phyloP scores from a whole-genome alignment of 176 grass and related monocot species.

The Avena atlantica region DNA sequence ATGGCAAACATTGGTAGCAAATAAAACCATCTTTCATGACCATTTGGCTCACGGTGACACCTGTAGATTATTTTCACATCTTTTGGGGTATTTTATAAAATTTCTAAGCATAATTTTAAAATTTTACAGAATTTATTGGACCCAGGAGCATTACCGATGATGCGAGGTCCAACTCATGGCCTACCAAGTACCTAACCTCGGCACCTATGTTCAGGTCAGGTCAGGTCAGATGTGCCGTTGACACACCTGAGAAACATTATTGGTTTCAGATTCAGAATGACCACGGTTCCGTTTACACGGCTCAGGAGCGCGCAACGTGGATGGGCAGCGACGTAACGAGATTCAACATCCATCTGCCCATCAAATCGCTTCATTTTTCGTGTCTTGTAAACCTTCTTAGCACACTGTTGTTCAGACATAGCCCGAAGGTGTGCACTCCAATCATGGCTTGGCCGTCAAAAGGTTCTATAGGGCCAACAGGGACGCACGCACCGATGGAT shows the following conservation, averaged over 20 bases:
- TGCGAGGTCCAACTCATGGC: too few species aligned
- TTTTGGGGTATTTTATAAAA: too few species aligned
- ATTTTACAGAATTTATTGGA: too few species aligned
- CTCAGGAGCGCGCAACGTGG: background rate
- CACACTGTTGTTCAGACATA: background rate
- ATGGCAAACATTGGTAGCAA: too few species aligned
- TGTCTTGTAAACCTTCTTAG: conserved; percentile 1
- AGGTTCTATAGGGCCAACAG: background rate
- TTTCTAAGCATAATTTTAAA: too few species aligned
- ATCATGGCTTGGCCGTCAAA: too few species aligned
- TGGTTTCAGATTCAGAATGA: conserved; percentile 13
- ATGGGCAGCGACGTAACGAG: background rate
- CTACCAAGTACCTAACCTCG: too few species aligned
- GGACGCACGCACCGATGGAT: background rate
- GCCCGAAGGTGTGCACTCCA: background rate
- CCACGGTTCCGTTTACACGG: conserved; percentile 22
- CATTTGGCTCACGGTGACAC: too few species aligned
- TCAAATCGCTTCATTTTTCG: conserved; percentile 35
- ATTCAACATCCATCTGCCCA: background rate
- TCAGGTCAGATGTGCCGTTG: conserved; percentile 11
- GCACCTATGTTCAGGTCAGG: conserved; percentile 11
- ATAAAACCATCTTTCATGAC: too few species aligned
- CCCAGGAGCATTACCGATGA: too few species aligned
- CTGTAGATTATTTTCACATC: too few species aligned
- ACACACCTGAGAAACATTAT: background rate